phyloP scores from a whole-genome alignment of 768 basidiomycete species.

The Trametes villosa region DNA sequence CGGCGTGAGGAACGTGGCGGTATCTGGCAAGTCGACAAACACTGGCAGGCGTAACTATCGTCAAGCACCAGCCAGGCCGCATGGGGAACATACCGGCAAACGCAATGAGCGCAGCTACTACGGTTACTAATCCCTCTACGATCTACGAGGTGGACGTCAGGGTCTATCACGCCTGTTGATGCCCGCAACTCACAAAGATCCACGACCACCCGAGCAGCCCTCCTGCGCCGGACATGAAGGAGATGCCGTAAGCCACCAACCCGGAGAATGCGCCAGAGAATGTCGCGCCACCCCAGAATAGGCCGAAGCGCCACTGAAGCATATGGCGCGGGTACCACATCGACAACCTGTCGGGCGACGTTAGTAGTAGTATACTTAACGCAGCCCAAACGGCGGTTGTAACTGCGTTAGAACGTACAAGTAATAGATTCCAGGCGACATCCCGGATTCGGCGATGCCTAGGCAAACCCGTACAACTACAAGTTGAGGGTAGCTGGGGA shows the following conservation, averaged over 20 bases:
- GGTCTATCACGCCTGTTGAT: not conserved
- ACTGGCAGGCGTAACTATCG: slow-evolving; percentile 42
- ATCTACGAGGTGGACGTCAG: slow-evolving; percentile 41
- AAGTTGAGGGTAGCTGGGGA: slow-evolving; percentile 1
- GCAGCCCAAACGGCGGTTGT: slow-evolving; percentile 18
- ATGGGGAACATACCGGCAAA: not conserved
- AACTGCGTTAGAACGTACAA: slow-evolving; percentile 48
- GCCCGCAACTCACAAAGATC: slow-evolving; percentile 31
- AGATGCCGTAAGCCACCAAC: no score
- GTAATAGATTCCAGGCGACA: slow-evolving; percentile 74
- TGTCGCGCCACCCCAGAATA: slow-evolving; percentile 31
- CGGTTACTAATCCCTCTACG: slow-evolving; percentile 64
- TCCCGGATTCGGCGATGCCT: slow-evolving; percentile 69
- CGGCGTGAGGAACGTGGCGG: slow-evolving; percentile 61
- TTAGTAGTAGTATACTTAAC: not conserved
- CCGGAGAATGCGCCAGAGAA: slow-evolving; percentile 32
- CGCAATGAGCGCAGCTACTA: slow-evolving; percentile 53
- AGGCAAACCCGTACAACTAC: slow-evolving; percentile 34
- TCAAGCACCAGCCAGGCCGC: no score
- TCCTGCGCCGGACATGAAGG: slow-evolving; percentile 34
- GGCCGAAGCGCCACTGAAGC: slow-evolving; percentile 29
- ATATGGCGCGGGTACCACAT: slow-evolving; percentile 31
- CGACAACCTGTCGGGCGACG: slow-evolving; percentile 24
- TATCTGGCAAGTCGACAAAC: slow-evolving; percentile 62
- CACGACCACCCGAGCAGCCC: slow-evolving; percentile 35